phyloP scores from a whole-genome alignment of 2,329 filamentous ascomycete species.

The Beauveria sp. region DNA sequence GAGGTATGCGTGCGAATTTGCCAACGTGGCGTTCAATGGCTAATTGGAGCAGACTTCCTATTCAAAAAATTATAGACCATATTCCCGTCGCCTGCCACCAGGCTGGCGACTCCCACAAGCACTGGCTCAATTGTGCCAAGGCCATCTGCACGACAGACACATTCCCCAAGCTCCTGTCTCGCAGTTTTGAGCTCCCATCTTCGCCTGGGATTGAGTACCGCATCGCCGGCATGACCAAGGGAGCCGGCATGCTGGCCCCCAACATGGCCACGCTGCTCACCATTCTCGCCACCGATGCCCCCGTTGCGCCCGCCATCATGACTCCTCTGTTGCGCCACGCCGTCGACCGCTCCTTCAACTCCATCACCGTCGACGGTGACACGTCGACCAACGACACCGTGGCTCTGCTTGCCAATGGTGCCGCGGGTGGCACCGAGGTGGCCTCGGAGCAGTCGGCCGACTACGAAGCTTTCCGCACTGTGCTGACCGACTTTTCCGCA shows the following conservation, averaged over 20 bases:
- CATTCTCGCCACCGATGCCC: slow-evolving; percentile 85
- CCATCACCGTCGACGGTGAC: slow-evolving; percentile 93
- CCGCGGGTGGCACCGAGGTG: slow-evolving; percentile 65
- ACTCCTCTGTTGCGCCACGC: slow-evolving; percentile 64
- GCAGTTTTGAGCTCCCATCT: slow-evolving; percentile 75
- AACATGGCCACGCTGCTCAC: slow-evolving; percentile 97
- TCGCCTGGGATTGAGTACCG: slow-evolving; percentile 68
- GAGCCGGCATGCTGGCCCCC: slow-evolving; percentile 97
- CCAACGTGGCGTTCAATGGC: slow-evolving; percentile 1
- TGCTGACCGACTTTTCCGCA: slow-evolving; percentile 70
- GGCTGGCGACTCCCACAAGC: slow-evolving; percentile 67
- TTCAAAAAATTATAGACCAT: slow-evolving; percentile 77
- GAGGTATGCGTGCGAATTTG: slow-evolving; percentile 41
- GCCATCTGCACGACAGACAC: slow-evolving; percentile 98
- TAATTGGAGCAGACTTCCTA: slow-evolving; percentile 57
- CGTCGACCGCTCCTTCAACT: slow-evolving; percentile 84
- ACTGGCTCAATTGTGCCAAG: slow-evolving; percentile 80
- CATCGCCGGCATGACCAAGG: slow-evolving; percentile 93
- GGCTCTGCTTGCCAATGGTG: slow-evolving; percentile 89
- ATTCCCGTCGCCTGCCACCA: slow-evolving; percentile 69
- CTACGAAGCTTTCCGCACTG: slow-evolving; percentile 60
- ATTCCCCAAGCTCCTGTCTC: slow-evolving; percentile 90
- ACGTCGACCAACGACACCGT: slow-evolving; percentile 97
- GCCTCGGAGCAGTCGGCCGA: slow-evolving; percentile 47
- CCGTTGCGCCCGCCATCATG: slow-evolving; percentile 61